A percentile compares a stretch with the other conserved stretches of the same genome.
These are phyloP conservation scores for Catharanthus roseus DNA, from an alignment of 257 asterid genomes.

Conservation along the genomic window DNA sequence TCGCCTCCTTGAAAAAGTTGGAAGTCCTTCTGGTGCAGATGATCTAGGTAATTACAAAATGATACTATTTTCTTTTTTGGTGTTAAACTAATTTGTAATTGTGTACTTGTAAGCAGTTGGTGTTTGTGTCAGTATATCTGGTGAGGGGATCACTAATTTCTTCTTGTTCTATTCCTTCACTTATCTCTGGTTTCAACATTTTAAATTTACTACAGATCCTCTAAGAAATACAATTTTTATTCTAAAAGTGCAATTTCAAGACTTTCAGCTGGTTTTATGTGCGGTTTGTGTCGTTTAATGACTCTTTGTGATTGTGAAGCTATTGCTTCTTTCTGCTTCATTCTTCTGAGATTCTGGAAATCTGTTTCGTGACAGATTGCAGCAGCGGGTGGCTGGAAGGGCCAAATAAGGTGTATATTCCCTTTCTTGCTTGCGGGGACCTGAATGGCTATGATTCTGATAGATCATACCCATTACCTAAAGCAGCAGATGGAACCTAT, in stretches of 20 bases:
- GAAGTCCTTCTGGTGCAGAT: constrained; percentile 91
- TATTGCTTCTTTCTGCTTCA: not conserved
- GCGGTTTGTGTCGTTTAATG: not conserved
- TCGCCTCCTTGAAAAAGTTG: constrained; percentile 83
- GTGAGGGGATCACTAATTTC: not conserved
- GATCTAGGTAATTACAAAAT: constrained; percentile 54
- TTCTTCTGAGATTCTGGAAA: not conserved
- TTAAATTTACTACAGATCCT: not conserved
- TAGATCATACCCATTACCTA: constrained; percentile 77
- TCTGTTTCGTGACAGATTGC: constrained; percentile 58
- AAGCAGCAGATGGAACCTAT: constrained; percentile 66
- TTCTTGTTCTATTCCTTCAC: not conserved
- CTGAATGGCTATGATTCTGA: constrained; percentile 85
- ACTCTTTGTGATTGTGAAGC: not conserved
- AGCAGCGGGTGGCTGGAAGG: constrained; percentile 98
- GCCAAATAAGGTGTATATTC: constrained; percentile 83
- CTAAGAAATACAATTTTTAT: not conserved
- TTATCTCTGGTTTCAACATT: not conserved
- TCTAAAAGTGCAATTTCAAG: not conserved
- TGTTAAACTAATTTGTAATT: not conserved
- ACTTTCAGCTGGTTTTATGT: not conserved
- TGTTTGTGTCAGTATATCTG: not conserved
- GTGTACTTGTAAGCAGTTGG: too few relatives aligned
- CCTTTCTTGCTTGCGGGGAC: constrained; percentile 96
- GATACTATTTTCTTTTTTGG: not conserved